phyloP scores from a whole-genome alignment of 2,329 filamentous ascomycete species.

The Ceratocystis destructans region DNA sequence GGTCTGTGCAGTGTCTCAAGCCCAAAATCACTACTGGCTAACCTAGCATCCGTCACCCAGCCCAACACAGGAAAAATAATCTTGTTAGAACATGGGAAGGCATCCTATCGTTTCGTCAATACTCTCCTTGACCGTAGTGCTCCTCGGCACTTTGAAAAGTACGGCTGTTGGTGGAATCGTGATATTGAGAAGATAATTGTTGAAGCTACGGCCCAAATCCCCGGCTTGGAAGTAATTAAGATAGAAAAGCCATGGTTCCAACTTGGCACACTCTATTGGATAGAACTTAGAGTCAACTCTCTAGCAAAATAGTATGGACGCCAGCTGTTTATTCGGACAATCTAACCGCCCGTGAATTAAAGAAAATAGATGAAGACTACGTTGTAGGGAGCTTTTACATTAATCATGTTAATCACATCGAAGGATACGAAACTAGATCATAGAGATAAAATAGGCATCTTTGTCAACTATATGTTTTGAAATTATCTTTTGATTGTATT shows the following conservation, averaged over 20 bases:
- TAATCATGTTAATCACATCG: no score
- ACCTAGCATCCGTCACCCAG: conserved; percentile 38
- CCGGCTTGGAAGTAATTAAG: conserved; percentile 43
- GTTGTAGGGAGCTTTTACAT: no score
- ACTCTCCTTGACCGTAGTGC: conserved; percentile 42
- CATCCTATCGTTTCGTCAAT: conserved; percentile 42
- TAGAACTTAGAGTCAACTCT: conserved; percentile 38
- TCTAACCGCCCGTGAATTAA: no score
- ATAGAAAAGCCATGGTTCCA: conserved; percentile 40
- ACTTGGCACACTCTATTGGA: conserved; percentile 43
- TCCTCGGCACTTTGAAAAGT: conserved; percentile 41
- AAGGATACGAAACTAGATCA: no score
- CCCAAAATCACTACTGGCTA: conserved; percentile 39
- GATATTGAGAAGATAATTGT: conserved; percentile 44
- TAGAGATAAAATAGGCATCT: no score
- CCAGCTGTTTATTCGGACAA: no score
- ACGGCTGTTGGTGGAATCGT: conserved; percentile 56
- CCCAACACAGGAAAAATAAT: conserved; percentile 46
- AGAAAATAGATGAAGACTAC: no score
- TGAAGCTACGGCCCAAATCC: conserved; percentile 34
- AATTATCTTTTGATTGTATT: not conserved
- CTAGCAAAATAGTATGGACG: no score
- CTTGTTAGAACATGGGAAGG: conserved; percentile 49
- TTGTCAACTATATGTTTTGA: no score
- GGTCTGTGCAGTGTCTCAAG: conserved; percentile 49